Base-by-base conservation (phyloP, 2,329 filamentous ascomycete species). In the Zasmidium citrigriseum region DNA sequence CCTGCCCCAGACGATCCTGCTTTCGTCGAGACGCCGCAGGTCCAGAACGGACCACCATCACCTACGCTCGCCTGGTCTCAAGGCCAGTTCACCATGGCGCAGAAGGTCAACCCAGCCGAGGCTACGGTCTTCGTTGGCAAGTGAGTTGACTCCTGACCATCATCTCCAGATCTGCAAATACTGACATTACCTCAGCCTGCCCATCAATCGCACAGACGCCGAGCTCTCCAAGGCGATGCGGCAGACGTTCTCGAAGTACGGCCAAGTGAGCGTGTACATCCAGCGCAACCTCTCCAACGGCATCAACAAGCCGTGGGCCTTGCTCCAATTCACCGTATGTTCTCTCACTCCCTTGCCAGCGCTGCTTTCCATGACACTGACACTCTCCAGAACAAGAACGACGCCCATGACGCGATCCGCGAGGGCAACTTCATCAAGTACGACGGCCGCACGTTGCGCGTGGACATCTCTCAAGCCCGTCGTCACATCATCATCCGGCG, bases 301-400 rank as follows among this genome's bases (percentile, higher is more conserved):
- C 9, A n/a, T 34, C 12, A 24, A 38, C 29, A 56, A 48, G 41
- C 52, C 52, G 12, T 45, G 29, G n/a, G 45, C 45, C 41, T 16
- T 54, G 22, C n/a, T 54, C 11, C 52, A 54, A 23, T 54, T 27
- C 52, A 14, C 18, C 9, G 52, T 54, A 48, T 34, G 52, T 54
- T 16, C 22, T 2, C 2, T 9, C 44, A 3, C 9, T 23, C 12
- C n/a, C 18, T 41, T n/a, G n/a, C 20, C 23, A 51, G 18, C 23
- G 11, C 3, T 11, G 2, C 21, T 34, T 4, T 24, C 29, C 20
- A 18, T 10, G 16, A 53, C 25, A 25, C 51, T 53, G 51, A 53
- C 41, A 16, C 7, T 14, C 11, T 46, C 12, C 21, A 53, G 51
- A 38, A 53, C 51, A 29, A 2, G 10, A 14, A 12, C 34, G 34